Conservation (phyloP, 352 stramenopile genomes). For the Phytopythium delawarense region DNA sequence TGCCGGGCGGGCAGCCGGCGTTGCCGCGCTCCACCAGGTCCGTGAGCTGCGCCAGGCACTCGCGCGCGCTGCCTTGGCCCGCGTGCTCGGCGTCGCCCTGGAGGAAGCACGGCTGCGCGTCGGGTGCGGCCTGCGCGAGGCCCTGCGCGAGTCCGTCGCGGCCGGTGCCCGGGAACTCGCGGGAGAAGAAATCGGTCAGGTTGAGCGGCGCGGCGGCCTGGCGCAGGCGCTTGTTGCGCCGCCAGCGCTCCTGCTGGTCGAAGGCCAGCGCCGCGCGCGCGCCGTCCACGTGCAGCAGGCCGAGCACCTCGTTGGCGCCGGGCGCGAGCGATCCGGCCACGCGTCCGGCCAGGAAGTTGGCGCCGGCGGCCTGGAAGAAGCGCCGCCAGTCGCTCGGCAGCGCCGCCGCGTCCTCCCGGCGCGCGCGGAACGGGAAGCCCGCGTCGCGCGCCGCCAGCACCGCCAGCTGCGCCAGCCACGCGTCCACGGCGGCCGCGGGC, state of each 20-base stretch:
- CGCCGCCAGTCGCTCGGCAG: conserved; percentile 31
- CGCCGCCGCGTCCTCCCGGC: conserved; percentile 42
- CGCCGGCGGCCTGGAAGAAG: conserved; percentile 56
- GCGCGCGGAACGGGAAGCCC: conserved; percentile 52
- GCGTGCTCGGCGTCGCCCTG: conserved; percentile 13
- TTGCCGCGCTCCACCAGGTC: conserved; percentile 47
- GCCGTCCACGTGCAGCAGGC: conserved; percentile 45
- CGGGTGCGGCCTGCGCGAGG: conserved; percentile 5
- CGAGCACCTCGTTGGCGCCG: conserved; percentile 49
- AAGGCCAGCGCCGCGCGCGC: conserved; percentile 47
- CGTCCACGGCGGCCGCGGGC: conserved; percentile 9
- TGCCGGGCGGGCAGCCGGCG: conserved; percentile 39
- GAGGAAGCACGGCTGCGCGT: conserved; percentile 47
- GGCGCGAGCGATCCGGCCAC: conserved; percentile 46
- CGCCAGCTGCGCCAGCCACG: conserved; percentile 25
- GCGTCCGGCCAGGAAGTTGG: conserved; percentile 55
- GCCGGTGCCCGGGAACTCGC: conserved; percentile 42
- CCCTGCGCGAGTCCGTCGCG: conserved; percentile 13
- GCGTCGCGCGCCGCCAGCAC: conserved; percentile 33
- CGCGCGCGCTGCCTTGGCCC: conserved; percentile 35
- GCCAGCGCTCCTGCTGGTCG: conserved; percentile 63
- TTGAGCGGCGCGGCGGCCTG: conserved; percentile 57
- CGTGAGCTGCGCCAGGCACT: conserved; percentile 40
- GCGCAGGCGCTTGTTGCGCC: conserved; percentile 53
- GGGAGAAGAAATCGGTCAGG: conserved; percentile 59